Conservation (phyloP, 768 basidiomycete genomes). For the Lactarius deliciosus region DNA sequence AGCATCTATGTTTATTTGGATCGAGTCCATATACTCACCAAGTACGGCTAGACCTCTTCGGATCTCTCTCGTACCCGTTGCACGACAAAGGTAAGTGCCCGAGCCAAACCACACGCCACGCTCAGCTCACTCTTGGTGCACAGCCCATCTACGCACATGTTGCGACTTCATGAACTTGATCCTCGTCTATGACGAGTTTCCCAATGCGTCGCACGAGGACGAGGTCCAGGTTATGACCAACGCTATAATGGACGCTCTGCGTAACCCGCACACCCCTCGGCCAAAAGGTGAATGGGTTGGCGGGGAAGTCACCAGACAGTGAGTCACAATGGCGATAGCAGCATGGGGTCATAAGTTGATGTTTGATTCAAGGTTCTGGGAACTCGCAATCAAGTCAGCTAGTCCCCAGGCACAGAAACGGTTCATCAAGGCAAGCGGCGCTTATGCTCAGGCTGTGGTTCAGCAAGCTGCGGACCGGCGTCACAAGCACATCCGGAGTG, state of each 20-base stretch:
- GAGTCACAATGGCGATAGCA: not conserved
- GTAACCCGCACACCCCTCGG: slow-evolving; percentile 24
- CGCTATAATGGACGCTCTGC: slow-evolving; percentile 21
- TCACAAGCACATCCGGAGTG: not conserved
- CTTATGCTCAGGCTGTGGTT: not conserved
- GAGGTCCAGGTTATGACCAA: slow-evolving; percentile 6
- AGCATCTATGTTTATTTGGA: not conserved
- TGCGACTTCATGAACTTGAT: slow-evolving; percentile 5
- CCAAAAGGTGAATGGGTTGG: slow-evolving; percentile 14
- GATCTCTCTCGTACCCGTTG: slow-evolving; percentile 26
- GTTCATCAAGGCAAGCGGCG: slow-evolving; percentile 2
- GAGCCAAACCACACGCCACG: too few relatives aligned
- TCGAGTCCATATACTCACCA: not conserved
- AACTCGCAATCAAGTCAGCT: slow-evolving; percentile 13
- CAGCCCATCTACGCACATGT: slow-evolving; percentile 24
- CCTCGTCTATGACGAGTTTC: slow-evolving; percentile 27
- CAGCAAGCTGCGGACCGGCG: not conserved
- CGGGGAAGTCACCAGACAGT: slow-evolving; percentile 26
- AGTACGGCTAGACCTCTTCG: slow-evolving; percentile 24
- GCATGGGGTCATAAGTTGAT: not conserved
- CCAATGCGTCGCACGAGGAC: not conserved
- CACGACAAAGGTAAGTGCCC: slow-evolving; percentile 10
- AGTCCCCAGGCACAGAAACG: slow-evolving; percentile 7
- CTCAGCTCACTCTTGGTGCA: not conserved
- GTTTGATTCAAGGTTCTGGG: slow-evolving; percentile 19